Evolutionary conservation across 495 filamentous ascomycete species (phyloP).

Genomic region (Parachaetomium inaequale): DNA sequence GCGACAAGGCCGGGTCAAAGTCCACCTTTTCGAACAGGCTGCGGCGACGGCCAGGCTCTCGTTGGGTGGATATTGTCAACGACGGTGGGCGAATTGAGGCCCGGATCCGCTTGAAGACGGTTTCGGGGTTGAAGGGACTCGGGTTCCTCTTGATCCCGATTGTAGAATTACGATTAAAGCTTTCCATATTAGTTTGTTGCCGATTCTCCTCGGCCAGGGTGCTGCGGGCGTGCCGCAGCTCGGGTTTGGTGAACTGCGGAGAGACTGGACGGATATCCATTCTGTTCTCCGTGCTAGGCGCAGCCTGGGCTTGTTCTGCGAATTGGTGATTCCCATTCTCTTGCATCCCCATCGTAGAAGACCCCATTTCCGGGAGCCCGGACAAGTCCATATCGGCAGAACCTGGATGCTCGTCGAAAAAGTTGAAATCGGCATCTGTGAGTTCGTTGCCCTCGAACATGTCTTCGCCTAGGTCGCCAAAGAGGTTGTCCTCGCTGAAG

Average conservation of each 20-base stretch:
- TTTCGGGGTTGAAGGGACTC: slow-evolving; percentile 51
- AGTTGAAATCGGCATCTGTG: slow-evolving; percentile 86
- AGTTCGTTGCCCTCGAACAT: slow-evolving; percentile 79
- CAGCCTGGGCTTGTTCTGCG: slow-evolving; percentile 7
- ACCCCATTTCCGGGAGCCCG: slow-evolving; percentile 16
- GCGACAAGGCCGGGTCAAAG: slow-evolving; percentile 46
- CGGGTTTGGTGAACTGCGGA: slow-evolving; percentile 47
- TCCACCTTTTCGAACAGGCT: slow-evolving; percentile 51
- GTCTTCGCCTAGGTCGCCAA: slow-evolving; percentile 66
- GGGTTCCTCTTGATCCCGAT: slow-evolving; percentile 38
- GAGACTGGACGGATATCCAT: slow-evolving; percentile 12
- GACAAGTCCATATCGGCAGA: slow-evolving; percentile 38
- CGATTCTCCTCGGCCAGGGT: slow-evolving; percentile 34
- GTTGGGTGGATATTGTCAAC: slow-evolving; percentile 11
- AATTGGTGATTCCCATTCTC: slow-evolving; percentile 13
- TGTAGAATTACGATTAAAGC: slow-evolving; percentile 30
- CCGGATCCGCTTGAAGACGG: slow-evolving; percentile 50
- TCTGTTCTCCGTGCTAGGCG: neutral
- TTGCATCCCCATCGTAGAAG: slow-evolving; percentile 11
- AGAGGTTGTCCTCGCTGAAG: slow-evolving; percentile 58
- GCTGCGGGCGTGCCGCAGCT: slow-evolving; percentile 48
- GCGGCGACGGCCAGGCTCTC: slow-evolving; percentile 16
- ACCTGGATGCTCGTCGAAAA: slow-evolving; percentile 63
- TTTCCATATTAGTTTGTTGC: slow-evolving; percentile 30
- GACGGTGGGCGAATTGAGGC: slow-evolving; percentile 34